Evolutionary conservation across 257 asterid species (phyloP).

Genomic region (Handroanthus guayacan): DNA sequence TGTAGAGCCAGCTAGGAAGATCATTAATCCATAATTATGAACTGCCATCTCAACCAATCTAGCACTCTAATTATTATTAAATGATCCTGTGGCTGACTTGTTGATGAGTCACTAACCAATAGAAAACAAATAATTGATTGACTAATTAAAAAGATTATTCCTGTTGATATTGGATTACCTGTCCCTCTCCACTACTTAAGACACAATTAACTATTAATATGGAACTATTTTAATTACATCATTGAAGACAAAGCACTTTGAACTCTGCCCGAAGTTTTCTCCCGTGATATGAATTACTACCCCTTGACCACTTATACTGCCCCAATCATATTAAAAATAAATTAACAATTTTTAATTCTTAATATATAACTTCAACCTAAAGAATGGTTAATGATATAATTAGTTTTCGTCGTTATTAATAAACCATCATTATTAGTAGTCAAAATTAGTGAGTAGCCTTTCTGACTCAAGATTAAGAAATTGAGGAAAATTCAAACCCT

Average conservation of each 20-base stretch:
- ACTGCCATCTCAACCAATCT: conserved; percentile 47
- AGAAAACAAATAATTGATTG: conserved; percentile 32
- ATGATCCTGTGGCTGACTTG: conserved; percentile 31
- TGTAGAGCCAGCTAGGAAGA: conserved; percentile 29
- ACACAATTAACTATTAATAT: conserved; percentile 7
- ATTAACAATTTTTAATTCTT: conserved; percentile 3
- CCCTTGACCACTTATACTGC: no score
- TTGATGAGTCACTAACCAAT: conserved; percentile 54
- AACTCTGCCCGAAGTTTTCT: no score
- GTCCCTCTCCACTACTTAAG: conserved; percentile 29
- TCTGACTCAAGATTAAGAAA: neutral
- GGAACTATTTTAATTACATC: neutral
- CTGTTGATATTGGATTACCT: conserved; percentile 30
- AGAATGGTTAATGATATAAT: neutral
- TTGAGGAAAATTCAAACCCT: neutral
- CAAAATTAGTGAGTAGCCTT: neutral
- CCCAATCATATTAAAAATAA: neutral
- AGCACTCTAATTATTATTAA: conserved; percentile 6
- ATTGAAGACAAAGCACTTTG: neutral
- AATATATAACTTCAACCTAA: neutral
- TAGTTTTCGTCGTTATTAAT: neutral
- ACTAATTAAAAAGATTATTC: conserved; percentile 26
- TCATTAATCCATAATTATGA: conserved; percentile 32
- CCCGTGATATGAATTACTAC: no score
- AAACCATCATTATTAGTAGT: neutral